Percentiles rank a stretch among this genome's conserved stretches.
These are phyloP conservation scores for Trypanosomatidae sp. DNA, from an alignment of 208 protist species.

Conservation along the genomic window DNA sequence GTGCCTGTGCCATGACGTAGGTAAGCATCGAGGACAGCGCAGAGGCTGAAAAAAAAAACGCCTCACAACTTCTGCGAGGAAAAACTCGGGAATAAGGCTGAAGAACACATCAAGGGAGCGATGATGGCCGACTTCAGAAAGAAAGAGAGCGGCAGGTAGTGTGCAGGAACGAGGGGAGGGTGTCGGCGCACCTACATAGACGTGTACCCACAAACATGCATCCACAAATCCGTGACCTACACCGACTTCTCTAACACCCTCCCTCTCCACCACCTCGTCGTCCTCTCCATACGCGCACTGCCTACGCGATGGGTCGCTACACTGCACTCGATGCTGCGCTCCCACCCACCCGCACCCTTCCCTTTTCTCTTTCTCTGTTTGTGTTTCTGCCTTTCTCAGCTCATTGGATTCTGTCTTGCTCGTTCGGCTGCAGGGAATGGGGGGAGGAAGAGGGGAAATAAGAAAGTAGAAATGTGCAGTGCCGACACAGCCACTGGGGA, in stretches of 20 bases:
- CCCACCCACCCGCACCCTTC: neutral
- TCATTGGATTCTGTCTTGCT: neutral
- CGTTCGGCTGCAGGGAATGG: neutral
- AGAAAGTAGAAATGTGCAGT: neutral
- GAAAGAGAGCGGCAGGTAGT: constrained; percentile 4
- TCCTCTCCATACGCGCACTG: neutral
- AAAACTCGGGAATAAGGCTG: neutral
- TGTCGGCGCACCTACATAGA: neutral
- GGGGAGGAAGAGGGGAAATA: neutral
- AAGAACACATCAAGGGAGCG: neutral
- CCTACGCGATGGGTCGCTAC: neutral
- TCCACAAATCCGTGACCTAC: neutral
- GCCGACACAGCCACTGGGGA: neutral
- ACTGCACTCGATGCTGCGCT: neutral
- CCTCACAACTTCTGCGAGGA: neutral
- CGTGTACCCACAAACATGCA: neutral
- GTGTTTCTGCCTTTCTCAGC: neutral
- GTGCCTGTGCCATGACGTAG: neutral
- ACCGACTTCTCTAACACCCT: neutral
- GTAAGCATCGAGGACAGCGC: neutral
- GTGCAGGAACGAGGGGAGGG: constrained; percentile 7
- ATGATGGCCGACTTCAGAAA: neutral
- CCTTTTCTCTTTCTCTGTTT: neutral
- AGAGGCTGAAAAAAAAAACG: neutral
- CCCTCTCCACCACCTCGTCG: neutral